Conservation (phyloP, 176 grass and related monocot genomes). For the Lolium rigidum region DNA sequence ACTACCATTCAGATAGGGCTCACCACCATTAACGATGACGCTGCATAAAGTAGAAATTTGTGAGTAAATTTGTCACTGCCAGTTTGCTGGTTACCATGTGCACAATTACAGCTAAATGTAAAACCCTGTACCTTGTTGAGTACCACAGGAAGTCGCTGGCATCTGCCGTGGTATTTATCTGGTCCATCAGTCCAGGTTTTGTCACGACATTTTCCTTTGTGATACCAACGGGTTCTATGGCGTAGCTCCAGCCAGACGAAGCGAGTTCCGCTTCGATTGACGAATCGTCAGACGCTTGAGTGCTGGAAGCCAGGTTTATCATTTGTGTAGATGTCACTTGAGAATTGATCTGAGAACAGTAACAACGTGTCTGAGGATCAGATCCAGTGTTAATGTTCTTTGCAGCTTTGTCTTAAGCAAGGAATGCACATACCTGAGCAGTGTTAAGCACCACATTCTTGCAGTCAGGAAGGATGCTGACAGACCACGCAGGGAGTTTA, state of each 20-base stretch:
- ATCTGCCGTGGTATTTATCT: conserved; percentile 99
- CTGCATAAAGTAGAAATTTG: conserved; percentile 46
- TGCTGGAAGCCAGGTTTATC: conserved; percentile 58
- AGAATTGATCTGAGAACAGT: conserved; percentile 65
- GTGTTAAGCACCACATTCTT: conserved; percentile 92
- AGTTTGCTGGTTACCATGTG: neutral
- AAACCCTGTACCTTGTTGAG: conserved; percentile 70
- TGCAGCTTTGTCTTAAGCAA: neutral
- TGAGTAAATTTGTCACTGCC: conserved; percentile 1
- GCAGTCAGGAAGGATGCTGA: conserved; percentile 99
- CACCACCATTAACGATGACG: conserved; percentile 58
- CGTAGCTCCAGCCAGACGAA: conserved; percentile 74
- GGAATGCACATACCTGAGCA: conserved; percentile 67
- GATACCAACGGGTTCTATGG: conserved; percentile 85
- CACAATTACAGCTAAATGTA: neutral
- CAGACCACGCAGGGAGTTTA: conserved; percentile 87
- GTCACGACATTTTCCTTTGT: conserved; percentile 77
- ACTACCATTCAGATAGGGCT: conserved; percentile 77
- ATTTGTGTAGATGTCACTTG: conserved; percentile 64
- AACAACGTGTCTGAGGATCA: neutral
- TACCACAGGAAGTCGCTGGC: conserved; percentile 99
- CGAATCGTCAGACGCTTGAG: conserved; percentile 47
- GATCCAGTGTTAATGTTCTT: neutral
- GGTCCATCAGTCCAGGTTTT: conserved; percentile 77
- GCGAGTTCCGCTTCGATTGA: conserved; percentile 41